Evolutionary conservation across 2,329 filamentous ascomycete species (phyloP).

Genomic region (Stenocarpella maydis): DNA sequence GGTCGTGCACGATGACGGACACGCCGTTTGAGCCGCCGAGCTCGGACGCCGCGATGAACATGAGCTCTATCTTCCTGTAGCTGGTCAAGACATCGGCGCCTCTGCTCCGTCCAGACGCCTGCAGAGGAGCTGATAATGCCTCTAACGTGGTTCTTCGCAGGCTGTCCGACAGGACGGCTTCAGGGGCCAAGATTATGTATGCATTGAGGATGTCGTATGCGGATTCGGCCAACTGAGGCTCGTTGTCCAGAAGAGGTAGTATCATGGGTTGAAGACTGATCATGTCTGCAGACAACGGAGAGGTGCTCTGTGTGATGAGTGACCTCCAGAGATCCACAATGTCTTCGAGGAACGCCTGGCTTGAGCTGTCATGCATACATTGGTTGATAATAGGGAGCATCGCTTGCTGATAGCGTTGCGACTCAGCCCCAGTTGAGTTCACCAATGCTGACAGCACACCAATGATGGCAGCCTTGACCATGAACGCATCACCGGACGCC

Average conservation of each 20-base stretch:
- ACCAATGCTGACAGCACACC: constrained; percentile 86
- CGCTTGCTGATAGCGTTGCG: constrained; percentile 78
- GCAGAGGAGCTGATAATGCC: constrained; percentile 50
- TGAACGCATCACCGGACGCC: constrained; percentile 78
- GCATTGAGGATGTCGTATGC: constrained; percentile 73
- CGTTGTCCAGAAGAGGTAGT: constrained; percentile 72
- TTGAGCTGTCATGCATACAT: constrained; percentile 39
- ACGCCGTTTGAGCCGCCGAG: constrained; percentile 70
- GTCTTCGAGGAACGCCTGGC: constrained; percentile 86
- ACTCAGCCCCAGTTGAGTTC: constrained; percentile 82
- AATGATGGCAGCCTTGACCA: constrained; percentile 93
- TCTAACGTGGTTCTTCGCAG: constrained; percentile 59
- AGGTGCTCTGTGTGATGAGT: constrained; percentile 71
- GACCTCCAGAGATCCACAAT: constrained; percentile 91
- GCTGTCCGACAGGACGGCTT: constrained; percentile 67
- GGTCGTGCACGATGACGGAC: constrained; percentile 69
- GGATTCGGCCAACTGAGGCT: constrained; percentile 68
- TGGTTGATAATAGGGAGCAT: constrained; percentile 78
- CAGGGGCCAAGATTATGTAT: constrained; percentile 75
- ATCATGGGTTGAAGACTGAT: constrained; percentile 68
- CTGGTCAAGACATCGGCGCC: constrained; percentile 47
- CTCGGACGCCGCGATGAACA: constrained; percentile 69
- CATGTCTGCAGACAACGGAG: constrained; percentile 69
- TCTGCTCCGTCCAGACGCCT: constrained; percentile 19
- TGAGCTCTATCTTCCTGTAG: constrained; percentile 68